Evolutionary conservation across 2,329 filamentous ascomycete genomes (phyloP).

Genomic region (Nannizzia gypsea): DNA sequence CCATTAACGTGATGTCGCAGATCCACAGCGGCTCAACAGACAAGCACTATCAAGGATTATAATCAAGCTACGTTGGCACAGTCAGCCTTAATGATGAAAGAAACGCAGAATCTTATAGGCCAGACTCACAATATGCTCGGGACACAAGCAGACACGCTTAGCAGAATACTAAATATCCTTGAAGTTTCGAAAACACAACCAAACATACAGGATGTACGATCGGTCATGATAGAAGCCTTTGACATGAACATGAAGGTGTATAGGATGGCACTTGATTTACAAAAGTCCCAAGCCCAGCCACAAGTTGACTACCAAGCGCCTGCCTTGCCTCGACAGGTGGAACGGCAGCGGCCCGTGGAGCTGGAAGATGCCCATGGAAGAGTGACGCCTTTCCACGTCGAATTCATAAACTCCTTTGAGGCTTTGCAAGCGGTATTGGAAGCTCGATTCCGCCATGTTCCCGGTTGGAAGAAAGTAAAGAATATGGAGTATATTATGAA

Average conservation of each 20-base stretch:
- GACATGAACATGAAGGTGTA: constrained; percentile 8
- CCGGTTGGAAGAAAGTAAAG: constrained; percentile 7
- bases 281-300: constrained; percentile 4
- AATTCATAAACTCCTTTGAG: constrained; percentile 11
- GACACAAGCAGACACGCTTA: constrained; percentile 2
- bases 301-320: not conserved
- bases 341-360: constrained; percentile 6
- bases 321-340: constrained; percentile 5
- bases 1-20: not conserved
- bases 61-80: constrained; percentile 2
- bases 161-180: not conserved
- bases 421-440: constrained; percentile 11
- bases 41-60: not conserved
- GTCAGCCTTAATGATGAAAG: not conserved
- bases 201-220: constrained; percentile 1
- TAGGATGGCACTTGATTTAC: constrained; percentile 5
- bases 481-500: constrained; percentile 8
- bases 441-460: constrained; percentile 7
- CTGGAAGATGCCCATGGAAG: constrained; percentile 10
- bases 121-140: constrained; percentile 2
- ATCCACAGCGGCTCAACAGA: not conserved
- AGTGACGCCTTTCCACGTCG: constrained; percentile 10
- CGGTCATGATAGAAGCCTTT: constrained; percentile 2
- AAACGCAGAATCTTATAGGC: constrained; percentile 3
- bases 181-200: not conserved